Evolutionary conservation across 805 yeast genomes (phyloP).

Genomic region (Lipomyces kockii): DNA sequence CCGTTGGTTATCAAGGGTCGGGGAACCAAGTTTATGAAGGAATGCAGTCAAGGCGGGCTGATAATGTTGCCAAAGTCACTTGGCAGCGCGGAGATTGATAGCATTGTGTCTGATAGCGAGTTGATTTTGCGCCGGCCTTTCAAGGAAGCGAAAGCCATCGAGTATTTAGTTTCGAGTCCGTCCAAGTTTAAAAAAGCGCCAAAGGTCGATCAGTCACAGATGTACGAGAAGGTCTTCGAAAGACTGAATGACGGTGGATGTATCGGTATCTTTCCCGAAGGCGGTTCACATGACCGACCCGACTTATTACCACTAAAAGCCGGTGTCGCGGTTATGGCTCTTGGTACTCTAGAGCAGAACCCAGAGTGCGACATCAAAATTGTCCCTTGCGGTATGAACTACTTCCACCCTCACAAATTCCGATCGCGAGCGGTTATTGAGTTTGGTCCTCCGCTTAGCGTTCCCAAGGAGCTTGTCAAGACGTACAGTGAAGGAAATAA

Average conservation of each 20-base stretch:
- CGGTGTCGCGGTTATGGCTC: slow-evolving; percentile 97
- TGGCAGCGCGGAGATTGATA: slow-evolving; percentile 74
- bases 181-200: slow-evolving; percentile 72
- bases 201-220: slow-evolving; percentile 82
- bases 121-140: slow-evolving; percentile 72
- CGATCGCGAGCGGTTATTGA: slow-evolving; percentile 94
- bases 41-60: slow-evolving; percentile 68
- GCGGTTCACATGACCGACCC: slow-evolving; percentile 96
- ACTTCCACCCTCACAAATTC: slow-evolving; percentile 93
- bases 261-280: slow-evolving; percentile 95
- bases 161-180: slow-evolving; percentile 53
- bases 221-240: slow-evolving; percentile 81
- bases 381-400: slow-evolving; percentile 97
- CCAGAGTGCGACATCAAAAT: slow-evolving; percentile 79
- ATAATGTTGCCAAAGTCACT: slow-evolving; percentile 75
- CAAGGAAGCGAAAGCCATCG: slow-evolving; percentile 54
- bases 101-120: slow-evolving; percentile 73
- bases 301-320: slow-evolving; percentile 91
- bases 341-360: slow-evolving; percentile 84
- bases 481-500: slow-evolving; percentile 66
- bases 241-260: slow-evolving; percentile 81
- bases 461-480: slow-evolving; percentile 62
- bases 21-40: slow-evolving; percentile 68
- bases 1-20: slow-evolving; percentile 63
- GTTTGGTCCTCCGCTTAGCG: slow-evolving; percentile 85